These are phyloP conservation scores for Podosphaera fusca DNA, from an alignment of 2,329 filamentous ascomycete species.

Conservation along the genomic window DNA sequence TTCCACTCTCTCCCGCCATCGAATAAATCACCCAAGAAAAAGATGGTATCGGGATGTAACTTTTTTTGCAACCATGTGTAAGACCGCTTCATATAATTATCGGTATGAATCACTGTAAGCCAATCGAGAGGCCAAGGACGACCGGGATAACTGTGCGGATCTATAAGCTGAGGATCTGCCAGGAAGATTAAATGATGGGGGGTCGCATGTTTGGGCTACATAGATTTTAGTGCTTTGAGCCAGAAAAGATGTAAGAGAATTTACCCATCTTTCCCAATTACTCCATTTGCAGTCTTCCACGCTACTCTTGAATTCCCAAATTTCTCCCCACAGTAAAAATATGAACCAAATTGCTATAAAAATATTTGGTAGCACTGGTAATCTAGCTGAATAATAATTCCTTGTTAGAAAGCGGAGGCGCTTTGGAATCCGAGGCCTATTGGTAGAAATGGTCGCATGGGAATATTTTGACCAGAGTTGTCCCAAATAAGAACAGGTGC, in stretches of 20 bases:
- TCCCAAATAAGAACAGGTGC: neutral
- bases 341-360: constrained; percentile 54
- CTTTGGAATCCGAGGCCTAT: constrained; percentile 4
- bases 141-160: constrained; percentile 52
- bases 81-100: constrained; percentile 69
- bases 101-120: constrained; percentile 50
- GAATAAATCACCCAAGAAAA: constrained; percentile 87
- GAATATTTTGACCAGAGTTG: constrained; percentile 8
- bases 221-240: constrained; percentile 7
- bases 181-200: constrained; percentile 55
- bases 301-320: constrained; percentile 48
- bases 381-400: constrained; percentile 27
- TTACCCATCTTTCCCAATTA: constrained; percentile 82
- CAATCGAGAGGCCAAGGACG: constrained; percentile 47
- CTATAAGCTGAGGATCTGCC: constrained; percentile 51
- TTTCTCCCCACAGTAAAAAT: constrained; percentile 65
- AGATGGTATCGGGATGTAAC: constrained; percentile 63
- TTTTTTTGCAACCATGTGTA: constrained; percentile 56
- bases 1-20: constrained; percentile 93
- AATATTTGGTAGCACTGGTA: constrained; percentile 40
- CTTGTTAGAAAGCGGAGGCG: constrained; percentile 5
- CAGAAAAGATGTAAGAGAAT: constrained; percentile 10
- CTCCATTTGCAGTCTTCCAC: constrained; percentile 59
- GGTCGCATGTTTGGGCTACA: constrained; percentile 48
- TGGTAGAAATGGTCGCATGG: constrained; percentile 5